These are phyloP conservation scores for Mycena galericulata DNA, from an alignment of 768 basidiomycete species.

Conservation along the genomic window DNA sequence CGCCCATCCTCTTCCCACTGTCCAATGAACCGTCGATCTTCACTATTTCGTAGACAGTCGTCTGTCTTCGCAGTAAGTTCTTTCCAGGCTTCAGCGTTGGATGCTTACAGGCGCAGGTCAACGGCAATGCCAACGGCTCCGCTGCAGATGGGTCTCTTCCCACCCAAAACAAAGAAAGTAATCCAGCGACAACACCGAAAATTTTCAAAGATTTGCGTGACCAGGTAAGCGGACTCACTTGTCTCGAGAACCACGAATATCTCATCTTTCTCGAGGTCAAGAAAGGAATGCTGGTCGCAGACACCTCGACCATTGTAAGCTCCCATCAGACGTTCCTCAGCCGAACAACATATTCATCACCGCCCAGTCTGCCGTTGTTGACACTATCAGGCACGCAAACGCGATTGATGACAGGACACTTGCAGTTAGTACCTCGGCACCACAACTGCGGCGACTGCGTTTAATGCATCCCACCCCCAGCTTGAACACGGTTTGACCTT, in stretches of 20 bases:
- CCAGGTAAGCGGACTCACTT: conserved; percentile 44
- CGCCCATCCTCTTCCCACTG: not conserved
- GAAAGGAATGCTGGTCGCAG: conserved; percentile 53
- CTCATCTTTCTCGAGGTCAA: conserved; percentile 52
- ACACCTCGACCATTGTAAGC: conserved; percentile 59
- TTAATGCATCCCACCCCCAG: conserved; percentile 42
- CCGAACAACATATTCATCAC: not conserved
- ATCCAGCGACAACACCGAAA: conserved; percentile 42
- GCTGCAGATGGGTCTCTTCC: not conserved
- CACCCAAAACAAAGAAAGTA: conserved; percentile 18
- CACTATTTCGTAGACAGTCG: conserved; percentile 26
- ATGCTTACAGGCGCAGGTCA: conserved; percentile 7
- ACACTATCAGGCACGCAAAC: conserved; percentile 68
- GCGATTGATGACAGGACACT: conserved; percentile 84
- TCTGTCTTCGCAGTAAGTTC: conserved; percentile 18
- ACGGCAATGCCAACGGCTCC: conserved; percentile 3
- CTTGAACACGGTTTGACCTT: conserved; percentile 78
- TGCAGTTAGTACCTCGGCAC: conserved; percentile 59
- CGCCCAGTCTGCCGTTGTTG: conserved; percentile 68
- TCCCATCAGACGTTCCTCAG: not conserved
- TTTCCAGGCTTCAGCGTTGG: not conserved
- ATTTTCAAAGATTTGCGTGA: conserved; percentile 57
- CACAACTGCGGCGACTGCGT: not conserved
- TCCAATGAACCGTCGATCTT: conserved; percentile 23
- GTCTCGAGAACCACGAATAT: not conserved